A percentile compares a stretch with the other conserved stretches of the same genome.
phyloP scores from a whole-genome alignment of 2,329 filamentous ascomycete species.

The Iodosphaeria phyllophila region DNA sequence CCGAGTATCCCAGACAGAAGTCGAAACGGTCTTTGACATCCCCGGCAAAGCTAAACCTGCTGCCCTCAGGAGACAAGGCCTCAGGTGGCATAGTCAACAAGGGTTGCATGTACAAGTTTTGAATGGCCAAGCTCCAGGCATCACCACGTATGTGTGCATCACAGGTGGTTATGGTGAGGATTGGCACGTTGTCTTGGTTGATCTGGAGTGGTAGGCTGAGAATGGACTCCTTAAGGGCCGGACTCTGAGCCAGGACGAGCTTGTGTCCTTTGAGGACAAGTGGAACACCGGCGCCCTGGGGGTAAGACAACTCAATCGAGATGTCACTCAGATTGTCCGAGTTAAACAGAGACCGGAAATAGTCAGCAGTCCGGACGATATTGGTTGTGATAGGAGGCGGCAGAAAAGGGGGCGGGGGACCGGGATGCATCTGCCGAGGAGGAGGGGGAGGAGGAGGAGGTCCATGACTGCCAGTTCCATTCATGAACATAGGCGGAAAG shows the following conservation, averaged over 20 bases:
- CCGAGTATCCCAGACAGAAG: slow-evolving; percentile 44
- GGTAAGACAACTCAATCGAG: slow-evolving; percentile 19
- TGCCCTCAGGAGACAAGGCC: slow-evolving; percentile 9
- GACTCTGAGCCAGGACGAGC: slow-evolving; percentile 34
- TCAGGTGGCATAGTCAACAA: slow-evolving; percentile 20
- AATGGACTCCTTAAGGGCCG: slow-evolving; percentile 16
- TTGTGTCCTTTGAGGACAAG: slow-evolving; percentile 33
- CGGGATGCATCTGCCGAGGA: slow-evolving; percentile 5
- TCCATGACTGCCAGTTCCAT: slow-evolving; percentile 1
- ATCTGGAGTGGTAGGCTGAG: slow-evolving; percentile 14
- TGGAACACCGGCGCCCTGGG: slow-evolving; percentile 16
- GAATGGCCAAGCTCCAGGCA: slow-evolving; percentile 36
- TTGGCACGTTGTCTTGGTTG: no score
- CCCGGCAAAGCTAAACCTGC: slow-evolving; percentile 15
- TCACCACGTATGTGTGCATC: slow-evolving; percentile 35
- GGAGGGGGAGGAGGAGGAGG: slow-evolving; percentile 1
- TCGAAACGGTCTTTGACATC: slow-evolving; percentile 24
- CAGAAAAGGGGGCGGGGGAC: slow-evolving; percentile 11
- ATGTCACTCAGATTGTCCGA: slow-evolving; percentile 22
- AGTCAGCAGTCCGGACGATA: slow-evolving; percentile 9
- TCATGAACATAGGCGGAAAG: slow-evolving; percentile 18
- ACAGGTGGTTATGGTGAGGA: slow-evolving; percentile 26
- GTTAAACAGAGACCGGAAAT: slow-evolving; percentile 19
- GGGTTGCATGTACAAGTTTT: slow-evolving; percentile 35
- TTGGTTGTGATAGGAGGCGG: slow-evolving; percentile 6